These are phyloP conservation scores for Akanthomyces lecanii DNA, from an alignment of 2,329 filamentous ascomycete species.

Conservation along the genomic window DNA sequence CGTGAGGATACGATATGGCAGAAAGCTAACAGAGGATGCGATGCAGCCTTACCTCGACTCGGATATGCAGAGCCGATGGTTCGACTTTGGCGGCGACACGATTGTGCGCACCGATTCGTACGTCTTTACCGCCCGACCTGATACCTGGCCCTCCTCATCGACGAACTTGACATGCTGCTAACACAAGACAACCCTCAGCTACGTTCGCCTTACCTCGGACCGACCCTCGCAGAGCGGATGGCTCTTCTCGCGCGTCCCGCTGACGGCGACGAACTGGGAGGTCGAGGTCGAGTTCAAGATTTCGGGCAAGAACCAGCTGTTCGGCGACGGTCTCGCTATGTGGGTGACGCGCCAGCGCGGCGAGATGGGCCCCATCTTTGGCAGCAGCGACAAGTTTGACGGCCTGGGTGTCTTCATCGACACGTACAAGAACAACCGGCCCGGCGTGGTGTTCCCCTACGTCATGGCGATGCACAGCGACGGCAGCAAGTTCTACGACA, in stretches of 20 bases:
- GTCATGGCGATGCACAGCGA: constrained; percentile 98
- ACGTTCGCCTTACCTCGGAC: constrained; percentile 89
- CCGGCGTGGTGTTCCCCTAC: constrained; percentile 92
- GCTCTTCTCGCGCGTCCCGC: constrained; percentile 87
- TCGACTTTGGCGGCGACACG: constrained; percentile 95
- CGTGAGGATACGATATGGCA: constrained; percentile 17
- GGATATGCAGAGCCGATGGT: constrained; percentile 98
- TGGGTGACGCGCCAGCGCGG: constrained; percentile 96
- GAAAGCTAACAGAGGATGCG: constrained; percentile 19
- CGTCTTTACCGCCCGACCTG: constrained; percentile 26
- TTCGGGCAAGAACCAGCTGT: constrained; percentile 80
- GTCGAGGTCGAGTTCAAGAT: constrained; percentile 95
- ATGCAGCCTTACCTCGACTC: constrained; percentile 89
- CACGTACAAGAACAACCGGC: constrained; percentile 99
- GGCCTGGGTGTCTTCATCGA: constrained; percentile 94
- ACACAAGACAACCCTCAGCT: constrained; percentile 46
- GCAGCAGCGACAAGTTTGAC: constrained; percentile 82
- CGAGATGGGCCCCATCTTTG: constrained; percentile 78
- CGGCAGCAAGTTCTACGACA: constrained; percentile 83
- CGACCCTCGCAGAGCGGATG: constrained; percentile 86
- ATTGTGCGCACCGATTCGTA: constrained; percentile 72
- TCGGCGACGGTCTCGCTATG: constrained; percentile 95
- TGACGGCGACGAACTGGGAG: constrained; percentile 99
- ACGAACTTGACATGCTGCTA: not conserved
- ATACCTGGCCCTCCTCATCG: not conserved